Base-by-base conservation (phyloP, 2,329 filamentous ascomycete species). In the Exophiala calicioides region DNA sequence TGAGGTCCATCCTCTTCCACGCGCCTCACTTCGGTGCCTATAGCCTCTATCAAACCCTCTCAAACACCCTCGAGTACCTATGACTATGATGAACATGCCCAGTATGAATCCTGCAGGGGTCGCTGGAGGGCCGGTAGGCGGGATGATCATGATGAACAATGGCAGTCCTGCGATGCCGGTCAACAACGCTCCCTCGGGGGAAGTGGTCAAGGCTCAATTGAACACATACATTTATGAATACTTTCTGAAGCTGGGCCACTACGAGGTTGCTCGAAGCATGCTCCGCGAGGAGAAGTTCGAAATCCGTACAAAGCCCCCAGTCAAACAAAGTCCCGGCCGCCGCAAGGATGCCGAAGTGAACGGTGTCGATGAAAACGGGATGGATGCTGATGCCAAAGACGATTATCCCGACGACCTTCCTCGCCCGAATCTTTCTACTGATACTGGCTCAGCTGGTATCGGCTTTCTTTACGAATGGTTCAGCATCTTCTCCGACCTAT, bases 401-500 rank as follows among this genome's bases (percentile, higher is more conserved):
- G 84, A 86, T 54, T 78, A 86, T 32, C 87, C 88, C 1, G 80
- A 84, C 47, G 90, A 95, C 62, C 77, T 97, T 29, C 91, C 91
- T 3, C 77, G 69, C 18, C 70, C 71, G 12, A 66, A 60, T 44
- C 45, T 60, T 80, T 4, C 82, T 84, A 9, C 78, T 75, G 64
- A 78, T 79, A 37, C 78, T 44, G 86, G 85, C 60, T 86, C 80
- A 53, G 88, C 88, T 16, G 48, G 51, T 7, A 41, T 50, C 19
- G 57, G 57, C 19, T 97, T 98, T 62, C 76, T 98, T n/a, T 86
- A 89, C 59, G 93, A 97, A 62, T 98, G 93, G 93, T 98, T 94
- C 74, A 88, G 85, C 63, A 79, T 96, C 41, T 98, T 98, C 68
- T 97, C 90, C 90, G 93, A 98, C 62, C 89, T 97, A 59, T 94